These are phyloP conservation scores for Antitrichia curtipendula DNA, from an alignment of 225 moss, liverwort and hornwort genomes.

Conservation along the genomic window DNA sequence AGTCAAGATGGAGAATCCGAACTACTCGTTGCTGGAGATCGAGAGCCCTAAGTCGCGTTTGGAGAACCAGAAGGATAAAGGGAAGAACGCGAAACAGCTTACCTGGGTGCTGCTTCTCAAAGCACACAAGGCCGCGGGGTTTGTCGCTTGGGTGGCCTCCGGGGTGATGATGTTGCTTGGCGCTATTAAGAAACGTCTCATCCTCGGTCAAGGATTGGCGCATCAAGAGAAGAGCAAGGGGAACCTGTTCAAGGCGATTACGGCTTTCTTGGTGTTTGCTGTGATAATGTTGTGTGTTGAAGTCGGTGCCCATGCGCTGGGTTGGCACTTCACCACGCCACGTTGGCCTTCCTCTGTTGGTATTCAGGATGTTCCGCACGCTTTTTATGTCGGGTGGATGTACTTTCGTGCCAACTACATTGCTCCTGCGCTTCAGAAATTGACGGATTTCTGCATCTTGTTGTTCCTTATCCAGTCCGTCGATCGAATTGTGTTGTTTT, in stretches of 20 bases:
- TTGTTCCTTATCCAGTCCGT: constrained; percentile 86
- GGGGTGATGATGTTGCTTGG: constrained; percentile 64
- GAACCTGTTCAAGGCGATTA: constrained; percentile 78
- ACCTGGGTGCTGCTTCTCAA: constrained; percentile 92
- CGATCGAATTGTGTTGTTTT: constrained; percentile 67
- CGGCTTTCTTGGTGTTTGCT: constrained; percentile 79
- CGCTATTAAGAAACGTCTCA: constrained; percentile 77
- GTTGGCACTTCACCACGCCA: constrained; percentile 84
- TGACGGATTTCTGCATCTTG: constrained; percentile 75
- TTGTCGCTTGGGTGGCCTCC: constrained; percentile 75
- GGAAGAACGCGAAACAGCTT: constrained; percentile 89
- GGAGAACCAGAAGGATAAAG: constrained; percentile 71
- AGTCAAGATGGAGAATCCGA: constrained; percentile 97
- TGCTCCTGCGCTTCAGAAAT: constrained; percentile 63
- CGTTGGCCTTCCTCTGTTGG: constrained; percentile 27
- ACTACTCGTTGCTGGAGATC: constrained; percentile 85
- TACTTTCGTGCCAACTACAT: constrained; percentile 39
- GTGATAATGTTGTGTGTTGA: constrained; percentile 79
- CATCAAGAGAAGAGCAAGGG: constrained; percentile 54
- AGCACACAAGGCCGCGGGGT: constrained; percentile 85
- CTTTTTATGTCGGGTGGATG: constrained; percentile 36
- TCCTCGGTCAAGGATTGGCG: constrained; percentile 63
- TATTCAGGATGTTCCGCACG: constrained; percentile 22
- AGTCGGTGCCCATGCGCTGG: constrained; percentile 70
- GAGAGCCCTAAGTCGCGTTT: constrained; percentile 84